phyloP scores from a whole-genome alignment of 345 rosid genomes.

The Excoecaria agallocha region DNA sequence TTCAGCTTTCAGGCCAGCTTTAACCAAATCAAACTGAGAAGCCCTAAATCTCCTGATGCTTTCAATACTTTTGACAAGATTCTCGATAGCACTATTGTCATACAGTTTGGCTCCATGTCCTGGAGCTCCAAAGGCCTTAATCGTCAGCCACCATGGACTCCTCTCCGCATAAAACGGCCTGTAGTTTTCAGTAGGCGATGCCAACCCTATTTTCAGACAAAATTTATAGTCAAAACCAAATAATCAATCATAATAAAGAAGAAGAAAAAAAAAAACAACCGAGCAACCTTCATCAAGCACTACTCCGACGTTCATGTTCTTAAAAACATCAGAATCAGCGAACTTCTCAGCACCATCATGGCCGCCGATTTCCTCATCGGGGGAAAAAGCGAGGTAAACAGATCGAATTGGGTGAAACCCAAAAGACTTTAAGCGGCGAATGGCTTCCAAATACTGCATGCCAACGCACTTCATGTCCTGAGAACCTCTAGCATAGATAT shows the following conservation, averaged over 20 bases:
- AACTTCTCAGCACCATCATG: conserved; percentile 83
- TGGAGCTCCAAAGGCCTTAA: conserved; percentile 89
- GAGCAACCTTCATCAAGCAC: conserved; percentile 86
- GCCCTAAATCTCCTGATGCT: conserved; percentile 79
- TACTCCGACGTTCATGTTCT: conserved; percentile 61
- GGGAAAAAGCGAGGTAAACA: conserved; percentile 69
- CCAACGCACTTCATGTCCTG: conserved; percentile 99
- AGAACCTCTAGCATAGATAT: conserved; percentile 82
- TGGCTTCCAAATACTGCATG: conserved; percentile 87
- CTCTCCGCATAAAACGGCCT: conserved; percentile 79
- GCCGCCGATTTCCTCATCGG: conserved; percentile 97
- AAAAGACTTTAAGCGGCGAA: conserved; percentile 56
- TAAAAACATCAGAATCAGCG: conserved; percentile 55
- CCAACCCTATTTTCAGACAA: conserved; percentile 47
- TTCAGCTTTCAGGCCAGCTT: conserved; percentile 74
- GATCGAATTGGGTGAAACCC: conserved; percentile 68
- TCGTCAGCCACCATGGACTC: conserved; percentile 79
- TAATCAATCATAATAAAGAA: neutral
- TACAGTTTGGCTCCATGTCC: conserved; percentile 95
- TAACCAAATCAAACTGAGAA: conserved; percentile 83
- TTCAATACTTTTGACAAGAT: conserved; percentile 80
- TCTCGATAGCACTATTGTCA: conserved; percentile 90
- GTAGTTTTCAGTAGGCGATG: conserved; percentile 67
- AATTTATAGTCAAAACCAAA: neutral
- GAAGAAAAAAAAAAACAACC: too few relatives aligned